Evolutionary conservation across 192 early-diverging fungal genomes (phyloP).

Genomic region (Rhizophagus prolifer): DNA sequence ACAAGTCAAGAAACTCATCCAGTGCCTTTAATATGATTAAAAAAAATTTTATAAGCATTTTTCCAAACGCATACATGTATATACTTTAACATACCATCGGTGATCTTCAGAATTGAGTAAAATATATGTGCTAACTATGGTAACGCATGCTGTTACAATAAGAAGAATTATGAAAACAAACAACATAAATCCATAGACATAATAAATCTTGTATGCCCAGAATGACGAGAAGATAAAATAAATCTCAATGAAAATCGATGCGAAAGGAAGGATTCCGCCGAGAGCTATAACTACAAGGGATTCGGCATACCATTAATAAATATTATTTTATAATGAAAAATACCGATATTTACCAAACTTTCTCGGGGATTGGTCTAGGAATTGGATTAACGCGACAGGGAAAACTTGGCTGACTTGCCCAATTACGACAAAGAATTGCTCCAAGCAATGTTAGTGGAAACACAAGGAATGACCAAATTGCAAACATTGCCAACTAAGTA

Average conservation of each 20-base stretch:
- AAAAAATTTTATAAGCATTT: neutral
- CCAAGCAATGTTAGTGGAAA: constrained; percentile 72
- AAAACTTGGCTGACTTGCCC: constrained; percentile 58
- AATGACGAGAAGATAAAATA: constrained; percentile 83
- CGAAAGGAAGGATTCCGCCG: constrained; percentile 75
- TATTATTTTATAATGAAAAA: constrained; percentile 19
- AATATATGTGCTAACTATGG: constrained; percentile 75
- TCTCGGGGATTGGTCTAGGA: constrained; percentile 74
- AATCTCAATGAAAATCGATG: constrained; percentile 81
- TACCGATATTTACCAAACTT: constrained; percentile 53
- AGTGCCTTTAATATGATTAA: constrained; percentile 51
- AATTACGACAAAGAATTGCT: constrained; percentile 67
- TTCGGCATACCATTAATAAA: constrained; percentile 41
- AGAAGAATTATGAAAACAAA: constrained; percentile 71
- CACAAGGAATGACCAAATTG: constrained; percentile 71
- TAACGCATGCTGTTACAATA: constrained; percentile 67
- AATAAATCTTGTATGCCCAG: constrained; percentile 76
- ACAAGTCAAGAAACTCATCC: constrained; percentile 74
- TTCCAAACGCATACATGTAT: neutral
- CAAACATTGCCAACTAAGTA: constrained; percentile 58
- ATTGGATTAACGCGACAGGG: constrained; percentile 81
- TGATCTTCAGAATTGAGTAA: constrained; percentile 80
- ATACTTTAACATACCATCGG: constrained; percentile 52
- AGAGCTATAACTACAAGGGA: constrained; percentile 56
- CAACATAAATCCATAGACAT: constrained; percentile 79